Base-by-base conservation (phyloP, 1,284 basidiomycete species). In the Gymnopus androsaceus region DNA sequence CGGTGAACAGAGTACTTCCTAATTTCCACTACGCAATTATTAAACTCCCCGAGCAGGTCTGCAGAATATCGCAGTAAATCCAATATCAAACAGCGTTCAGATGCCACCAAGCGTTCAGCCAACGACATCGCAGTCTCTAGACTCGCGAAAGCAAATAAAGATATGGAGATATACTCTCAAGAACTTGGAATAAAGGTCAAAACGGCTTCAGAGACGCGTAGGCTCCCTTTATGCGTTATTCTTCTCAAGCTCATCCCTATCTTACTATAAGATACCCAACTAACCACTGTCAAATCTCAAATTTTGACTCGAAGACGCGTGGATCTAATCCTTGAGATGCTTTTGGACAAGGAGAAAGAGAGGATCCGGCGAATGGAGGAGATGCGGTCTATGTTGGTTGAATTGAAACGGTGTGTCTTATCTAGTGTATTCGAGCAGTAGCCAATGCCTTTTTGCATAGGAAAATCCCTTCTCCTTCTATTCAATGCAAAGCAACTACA, bases 331-430 rank as follows among this genome's bases (percentile, higher is more conserved):
- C 48, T 72, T 31, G 51, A 57, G 7, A 60, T 65, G 6, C 47
- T 73, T 27, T 64, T 68, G 47, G 59, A 62, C 47, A 64, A 66
- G 40, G 69, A 72, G 45, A 36, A 23, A 0, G 51, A 66, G 28
- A 62, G 68, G 44, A 55, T 67, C 54, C 52, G 54, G 53, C 63
- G 69, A 36, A 63, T 72, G 19, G 63, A 64, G 54, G 63, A 61
- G 21, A 53, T 69, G 25, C 60, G 55, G 3, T 53, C 17, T 31
- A 40, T 60, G 53, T 53, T 69, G 17, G 42, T 49, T 3, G 58
- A 59, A n/a, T 46, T 65, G 36, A 63, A 60, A 66, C 6, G 23
- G 51, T 44, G 31, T 17, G 37, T 12, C 11, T 40, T 25, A n/a
- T 51, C 15, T 34, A 34, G 34, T 17, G 31, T 8, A 28, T 19